Percentiles rank a stretch among this genome's conserved stretches.
These are phyloP conservation scores for Peronosclerospora sorghi DNA, from an alignment of 352 stramenopile genomes.

Conservation along the genomic window DNA sequence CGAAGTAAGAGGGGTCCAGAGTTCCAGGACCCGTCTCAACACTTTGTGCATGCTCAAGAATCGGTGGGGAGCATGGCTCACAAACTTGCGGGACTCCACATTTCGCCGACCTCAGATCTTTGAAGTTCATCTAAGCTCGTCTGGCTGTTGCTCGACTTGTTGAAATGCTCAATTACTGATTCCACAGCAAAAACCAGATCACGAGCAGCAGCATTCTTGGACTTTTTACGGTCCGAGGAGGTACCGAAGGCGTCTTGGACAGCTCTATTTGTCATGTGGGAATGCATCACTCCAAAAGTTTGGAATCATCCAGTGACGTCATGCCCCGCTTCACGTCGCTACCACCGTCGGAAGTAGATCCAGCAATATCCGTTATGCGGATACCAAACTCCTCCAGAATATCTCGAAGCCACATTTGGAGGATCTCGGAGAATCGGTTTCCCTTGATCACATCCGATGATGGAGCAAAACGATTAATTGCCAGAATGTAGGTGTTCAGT, in stretches of 20 bases:
- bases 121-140: not conserved
- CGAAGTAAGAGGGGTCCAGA: too few species aligned
- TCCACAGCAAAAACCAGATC: not conserved
- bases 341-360: not conserved
- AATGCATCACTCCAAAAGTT: not conserved
- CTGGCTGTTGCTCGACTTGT: not conserved
- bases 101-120: too few species aligned
- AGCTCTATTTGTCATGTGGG: not conserved
- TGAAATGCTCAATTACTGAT: not conserved
- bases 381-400: not conserved
- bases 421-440: not conserved
- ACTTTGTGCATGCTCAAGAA: too few species aligned
- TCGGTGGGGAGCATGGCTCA: too few species aligned
- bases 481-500: not conserved
- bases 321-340: not conserved
- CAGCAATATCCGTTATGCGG: not conserved
- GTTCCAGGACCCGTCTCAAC: too few species aligned
- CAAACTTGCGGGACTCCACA: too few species aligned
- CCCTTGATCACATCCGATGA: not conserved
- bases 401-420: not conserved
- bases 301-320: not conserved
- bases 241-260: not conserved
- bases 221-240: not conserved
- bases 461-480: not conserved
- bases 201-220: not conserved